Evolutionary conservation across 345 rosid species (phyloP), one percentile per base, ranked within the genome.

Genomic region (Sisymbrium irio): DNA sequence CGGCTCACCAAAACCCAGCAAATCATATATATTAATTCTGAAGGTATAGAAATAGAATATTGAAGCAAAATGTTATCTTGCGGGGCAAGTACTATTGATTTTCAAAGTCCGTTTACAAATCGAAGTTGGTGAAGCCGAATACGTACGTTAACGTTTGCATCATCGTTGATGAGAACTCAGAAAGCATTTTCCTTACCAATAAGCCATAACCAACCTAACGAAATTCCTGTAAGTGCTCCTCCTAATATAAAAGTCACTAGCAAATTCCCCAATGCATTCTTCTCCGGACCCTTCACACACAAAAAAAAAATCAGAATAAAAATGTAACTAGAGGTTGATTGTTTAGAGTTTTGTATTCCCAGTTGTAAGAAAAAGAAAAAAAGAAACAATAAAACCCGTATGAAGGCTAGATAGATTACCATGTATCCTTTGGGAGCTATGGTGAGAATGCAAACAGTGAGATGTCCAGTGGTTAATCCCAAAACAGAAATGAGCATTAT

Each of bases 141-240:
- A 9, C 4, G 15, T 17, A 9, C 4, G 15, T 56, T 32, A 12
- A 55, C 40, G 32, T 33, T 40, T 19, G 66, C 46, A 60, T 50
- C 22, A 40, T 45, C 35, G 12, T 1, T 14, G 17, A 63, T 63
- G 49, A 42, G 36, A 54, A 47, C 39, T 77, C 45, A 85, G 10
- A 83, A 88, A 46, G 82, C 79, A 65, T 76, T 59, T 27, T 82
- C 75, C 47, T 81, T 83, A 13, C 94, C 92, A 19, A 91, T 85
- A 62, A 94, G 87, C 97, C 97, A 92, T 49, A 91, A 65, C 96
- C 97, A 89, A 40, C 84, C 98, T 42, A 89, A 85, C 46, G 89
- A 41, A 53, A 88, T 88, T 6, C 98, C 97, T 0, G 86, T 62
- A 79, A 86, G 37, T 41, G 63, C 63, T 54, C 76, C 76, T 72